A percentile compares a stretch with the other conserved stretches of the same genome.
Conservation (phyloP, 441 rosid genomes). For the Pelargonium cotyledonis region DNA sequence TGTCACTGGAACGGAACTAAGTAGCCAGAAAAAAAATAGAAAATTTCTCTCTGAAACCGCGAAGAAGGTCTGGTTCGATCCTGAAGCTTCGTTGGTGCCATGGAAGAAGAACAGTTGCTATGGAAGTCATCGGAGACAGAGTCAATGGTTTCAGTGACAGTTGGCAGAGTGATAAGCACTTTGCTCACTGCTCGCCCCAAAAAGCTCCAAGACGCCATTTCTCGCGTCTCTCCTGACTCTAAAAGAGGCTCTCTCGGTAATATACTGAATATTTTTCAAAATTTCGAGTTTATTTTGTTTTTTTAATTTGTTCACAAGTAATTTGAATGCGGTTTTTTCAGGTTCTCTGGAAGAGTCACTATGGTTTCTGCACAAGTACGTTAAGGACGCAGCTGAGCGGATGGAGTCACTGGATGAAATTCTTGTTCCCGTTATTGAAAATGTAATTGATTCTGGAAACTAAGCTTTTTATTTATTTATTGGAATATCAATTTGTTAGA, state of each 20-base stretch:
- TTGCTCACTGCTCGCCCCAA: conserved; percentile 66
- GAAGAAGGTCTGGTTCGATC: conserved; percentile 5
- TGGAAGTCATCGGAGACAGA: conserved; percentile 44
- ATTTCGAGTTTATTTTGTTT: background rate
- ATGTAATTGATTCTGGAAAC: conserved; percentile 31
- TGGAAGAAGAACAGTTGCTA: conserved; percentile 27
- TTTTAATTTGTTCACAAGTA: conserved; percentile 7
- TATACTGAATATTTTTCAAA: background rate
- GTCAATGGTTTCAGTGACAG: conserved; percentile 51
- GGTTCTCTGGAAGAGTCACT: conserved; percentile 72
- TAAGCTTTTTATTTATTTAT: background rate
- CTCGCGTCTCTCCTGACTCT: conserved; percentile 40
- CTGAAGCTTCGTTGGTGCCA: background rate
- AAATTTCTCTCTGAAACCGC: conserved; percentile 4
- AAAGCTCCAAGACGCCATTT: conserved; percentile 54
- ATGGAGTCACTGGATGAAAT: conserved; percentile 45
- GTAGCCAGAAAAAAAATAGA: background rate
- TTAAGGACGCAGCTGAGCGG: conserved; percentile 48
- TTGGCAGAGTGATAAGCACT: conserved; percentile 56
- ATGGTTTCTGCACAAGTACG: conserved; percentile 53
- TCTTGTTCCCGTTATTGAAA: conserved; percentile 69
- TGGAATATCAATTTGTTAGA: background rate
- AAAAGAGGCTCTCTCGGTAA: conserved; percentile 42
- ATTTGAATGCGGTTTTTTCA: conserved; percentile 13
- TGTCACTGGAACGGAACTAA: background rate